phyloP scores from a whole-genome alignment of 2,329 filamentous ascomycete genomes.

The Pseudogymnoascus sp. region DNA sequence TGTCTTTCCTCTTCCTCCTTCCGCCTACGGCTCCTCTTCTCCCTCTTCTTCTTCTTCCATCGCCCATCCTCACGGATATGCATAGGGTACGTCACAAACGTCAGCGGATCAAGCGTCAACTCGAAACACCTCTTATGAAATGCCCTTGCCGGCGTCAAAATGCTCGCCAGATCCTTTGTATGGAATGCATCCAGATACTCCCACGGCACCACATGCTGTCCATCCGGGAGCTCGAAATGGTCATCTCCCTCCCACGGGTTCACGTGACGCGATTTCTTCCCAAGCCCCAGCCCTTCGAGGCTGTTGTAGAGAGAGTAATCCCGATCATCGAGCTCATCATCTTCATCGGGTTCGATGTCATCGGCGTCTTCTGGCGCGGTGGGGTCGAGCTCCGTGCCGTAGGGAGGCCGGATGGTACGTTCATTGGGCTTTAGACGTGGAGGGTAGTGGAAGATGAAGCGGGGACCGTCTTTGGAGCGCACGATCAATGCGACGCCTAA shows the following conservation, averaged over 20 bases:
- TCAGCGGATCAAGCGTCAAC: constrained; percentile 68
- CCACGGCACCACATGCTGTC: constrained; percentile 55
- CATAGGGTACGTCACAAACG: constrained; percentile 75
- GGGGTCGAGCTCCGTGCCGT: constrained; percentile 27
- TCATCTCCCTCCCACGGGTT: constrained; percentile 20
- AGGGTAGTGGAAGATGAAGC: constrained; percentile 85
- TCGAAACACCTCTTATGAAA: constrained; percentile 80
- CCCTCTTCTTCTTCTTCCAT: constrained; percentile 59
- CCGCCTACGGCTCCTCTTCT: constrained; percentile 27
- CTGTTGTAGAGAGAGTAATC: constrained; percentile 18
- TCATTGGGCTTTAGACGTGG: constrained; percentile 38
- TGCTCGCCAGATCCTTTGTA: constrained; percentile 68
- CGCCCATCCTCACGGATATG: constrained; percentile 70
- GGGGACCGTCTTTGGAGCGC: constrained; percentile 65
- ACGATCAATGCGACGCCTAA: constrained; percentile 26
- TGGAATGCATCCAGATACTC: constrained; percentile 66
- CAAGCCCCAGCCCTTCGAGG: constrained; percentile 11
- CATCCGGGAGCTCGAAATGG: constrained; percentile 46
- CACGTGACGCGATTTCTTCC: constrained; percentile 20
- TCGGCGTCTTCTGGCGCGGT: constrained; percentile 24
- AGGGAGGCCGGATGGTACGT: constrained; percentile 21
- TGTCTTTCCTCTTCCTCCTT: constrained; percentile 26
- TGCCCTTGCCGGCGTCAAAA: constrained; percentile 65
- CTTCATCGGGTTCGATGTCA: constrained; percentile 47
- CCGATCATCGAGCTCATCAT: constrained; percentile 27